phyloP scores from a whole-genome alignment of 306 rosid genomes.

The Inga leiocalycina region DNA sequence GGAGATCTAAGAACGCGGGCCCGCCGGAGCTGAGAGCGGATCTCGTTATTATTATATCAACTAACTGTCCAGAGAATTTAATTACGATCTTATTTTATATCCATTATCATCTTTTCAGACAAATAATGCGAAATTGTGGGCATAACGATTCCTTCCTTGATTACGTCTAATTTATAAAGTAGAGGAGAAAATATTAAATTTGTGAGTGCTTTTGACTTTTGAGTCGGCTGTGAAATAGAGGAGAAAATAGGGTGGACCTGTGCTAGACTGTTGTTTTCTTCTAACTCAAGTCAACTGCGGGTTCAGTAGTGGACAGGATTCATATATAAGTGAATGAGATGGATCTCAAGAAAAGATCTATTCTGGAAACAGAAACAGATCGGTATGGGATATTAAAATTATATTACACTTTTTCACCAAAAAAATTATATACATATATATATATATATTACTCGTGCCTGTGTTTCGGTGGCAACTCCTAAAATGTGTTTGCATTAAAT shows the following conservation, averaged over 20 bases:
- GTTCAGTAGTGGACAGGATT: not conserved
- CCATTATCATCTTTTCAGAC: too few relatives aligned
- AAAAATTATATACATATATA: too few relatives aligned
- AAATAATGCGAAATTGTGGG: not conserved
- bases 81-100: too few relatives aligned
- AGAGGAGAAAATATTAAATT: too few relatives aligned
- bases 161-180: constrained; percentile 5
- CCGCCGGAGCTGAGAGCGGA: constrained; percentile 65
- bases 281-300: not conserved
- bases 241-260: not conserved
- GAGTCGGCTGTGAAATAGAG: not conserved
- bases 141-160: not conserved
- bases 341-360: not conserved
- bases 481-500: not conserved
- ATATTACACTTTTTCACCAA: too few relatives aligned
- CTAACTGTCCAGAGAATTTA: too few relatives aligned
- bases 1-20: constrained; percentile 44
- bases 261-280: not conserved
- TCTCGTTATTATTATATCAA: constrained; percentile 26
- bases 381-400: not conserved
- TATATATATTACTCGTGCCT: not conserved
- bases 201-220: not conserved
- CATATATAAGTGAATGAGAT: not conserved
- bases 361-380: not conserved
- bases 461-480: not conserved